Percentiles rank a stretch among this genome's conserved stretches.
These are phyloP conservation scores for Penicillium cataractarum DNA, from an alignment of 495 filamentous ascomycete genomes.

Conservation along the genomic window DNA sequence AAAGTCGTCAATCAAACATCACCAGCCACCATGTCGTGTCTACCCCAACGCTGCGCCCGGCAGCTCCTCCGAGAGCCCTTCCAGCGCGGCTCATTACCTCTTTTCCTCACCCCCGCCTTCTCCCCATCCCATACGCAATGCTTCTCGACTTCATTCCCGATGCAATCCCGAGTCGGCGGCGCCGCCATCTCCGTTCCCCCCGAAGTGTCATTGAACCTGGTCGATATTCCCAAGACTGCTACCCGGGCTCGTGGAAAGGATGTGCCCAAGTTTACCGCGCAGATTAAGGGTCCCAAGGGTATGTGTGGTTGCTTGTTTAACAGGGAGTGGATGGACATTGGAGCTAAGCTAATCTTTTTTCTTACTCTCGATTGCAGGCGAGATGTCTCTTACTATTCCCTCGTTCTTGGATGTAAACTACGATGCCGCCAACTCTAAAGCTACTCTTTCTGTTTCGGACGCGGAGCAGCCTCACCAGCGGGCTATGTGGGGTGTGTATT, in stretches of 20 bases:
- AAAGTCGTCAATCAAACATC: slow-evolving; percentile 28
- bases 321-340: background rate
- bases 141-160: slow-evolving; percentile 71
- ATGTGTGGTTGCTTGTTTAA: slow-evolving; percentile 22
- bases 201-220: slow-evolving; percentile 70
- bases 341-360: background rate
- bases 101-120: slow-evolving; percentile 78
- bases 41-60: slow-evolving; percentile 46
- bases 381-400: slow-evolving; percentile 72
- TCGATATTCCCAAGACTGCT: slow-evolving; percentile 57
- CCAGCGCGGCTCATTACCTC: slow-evolving; percentile 53
- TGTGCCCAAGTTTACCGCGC: slow-evolving; percentile 58
- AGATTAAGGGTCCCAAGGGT: slow-evolving; percentile 79
- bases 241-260: slow-evolving; percentile 58
- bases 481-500: slow-evolving; percentile 92
- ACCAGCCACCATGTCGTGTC: slow-evolving; percentile 39
- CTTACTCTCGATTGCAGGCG: slow-evolving; percentile 47
- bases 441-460: slow-evolving; percentile 68
- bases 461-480: slow-evolving; percentile 68
- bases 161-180: slow-evolving; percentile 79
- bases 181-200: slow-evolving; percentile 82
- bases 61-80: slow-evolving; percentile 45
- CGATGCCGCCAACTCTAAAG: slow-evolving; percentile 61
- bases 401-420: slow-evolving; percentile 71
- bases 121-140: slow-evolving; percentile 55